Percentiles rank a stretch among this genome's conserved stretches.
Conservation (phyloP, 2,329 filamentous ascomycete species). For the Emmonsia crescens region DNA sequence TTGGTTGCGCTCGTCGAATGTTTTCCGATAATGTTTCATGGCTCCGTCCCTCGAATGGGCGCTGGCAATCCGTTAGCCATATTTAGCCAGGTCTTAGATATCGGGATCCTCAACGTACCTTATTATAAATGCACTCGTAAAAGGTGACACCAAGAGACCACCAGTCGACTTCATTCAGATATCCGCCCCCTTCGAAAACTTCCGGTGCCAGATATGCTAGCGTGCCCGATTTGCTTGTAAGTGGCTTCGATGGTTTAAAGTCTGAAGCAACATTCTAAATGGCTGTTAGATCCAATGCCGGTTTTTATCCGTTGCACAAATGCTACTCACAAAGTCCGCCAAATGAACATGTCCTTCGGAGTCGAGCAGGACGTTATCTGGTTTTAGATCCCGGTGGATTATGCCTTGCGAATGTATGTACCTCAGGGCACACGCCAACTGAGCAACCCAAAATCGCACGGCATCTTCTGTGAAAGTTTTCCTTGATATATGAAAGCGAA, state of each 20-base stretch:
- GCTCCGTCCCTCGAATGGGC: conserved; percentile 84
- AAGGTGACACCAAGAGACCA: conserved; percentile 98
- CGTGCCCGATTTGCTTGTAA: conserved; percentile 95
- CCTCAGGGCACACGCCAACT: conserved; percentile 79
- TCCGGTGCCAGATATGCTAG: conserved; percentile 92
- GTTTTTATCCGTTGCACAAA: not conserved
- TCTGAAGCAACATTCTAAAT: conserved; percentile 89
- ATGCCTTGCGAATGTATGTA: conserved; percentile 82
- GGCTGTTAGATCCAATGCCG: conserved; percentile 10
- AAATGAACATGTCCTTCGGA: conserved; percentile 90
- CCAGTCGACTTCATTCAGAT: conserved; percentile 88
- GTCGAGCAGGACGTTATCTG: conserved; percentile 81
- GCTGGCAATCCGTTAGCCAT: conserved; percentile 41
- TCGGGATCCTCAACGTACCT: conserved; percentile 45
- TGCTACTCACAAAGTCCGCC: conserved; percentile 73
- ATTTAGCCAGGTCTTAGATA: not conserved
- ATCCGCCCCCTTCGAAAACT: conserved; percentile 83
- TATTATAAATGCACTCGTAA: conserved; percentile 99
- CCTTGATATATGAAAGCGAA: conserved; percentile 93
- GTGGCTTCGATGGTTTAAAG: conserved; percentile 64
- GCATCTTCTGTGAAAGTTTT: conserved; percentile 98
- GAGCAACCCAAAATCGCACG: conserved; percentile 91
- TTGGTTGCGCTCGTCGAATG: conserved; percentile 71
- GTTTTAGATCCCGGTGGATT: conserved; percentile 84
- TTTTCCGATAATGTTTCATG: conserved; percentile 69